Base-by-base conservation (phyloP, 495 filamentous ascomycete genomes). In the Penicillium simplicissimum region DNA sequence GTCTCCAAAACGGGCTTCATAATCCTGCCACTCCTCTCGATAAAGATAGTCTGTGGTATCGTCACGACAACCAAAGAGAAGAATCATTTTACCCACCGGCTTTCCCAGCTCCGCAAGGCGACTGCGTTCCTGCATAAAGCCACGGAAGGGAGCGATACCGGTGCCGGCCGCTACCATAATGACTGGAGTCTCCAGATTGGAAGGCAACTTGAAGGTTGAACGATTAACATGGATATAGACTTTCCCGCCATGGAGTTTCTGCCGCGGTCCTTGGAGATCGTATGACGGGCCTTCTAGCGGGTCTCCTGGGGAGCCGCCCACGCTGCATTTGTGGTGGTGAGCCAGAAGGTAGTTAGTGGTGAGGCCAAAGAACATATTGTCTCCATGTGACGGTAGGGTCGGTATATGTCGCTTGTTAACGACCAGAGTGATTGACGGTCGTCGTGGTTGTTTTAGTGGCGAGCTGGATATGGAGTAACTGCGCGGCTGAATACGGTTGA, bases 1-100 rank as follows among this genome's bases (percentile, higher is more conserved):
- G 51, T 66, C 84, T 73, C 84, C 84, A 88, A 49, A 55, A 59
- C 1, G 72, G 69, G 25, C 25, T 28, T 28, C 25, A 28, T 28
- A 28, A 28, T 28, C 25, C 55, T 64, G 49, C 43, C 70, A 58
- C 40, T 71, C 70, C 1, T 67, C 59, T 15, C 52, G 31, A 59
- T 75, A 75, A 15, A 75, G 43, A 49, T 59, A 72, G 57, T 75
- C 72, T 28, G 25, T 28, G 19, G 63, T 42, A 8, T 70, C 31
- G 37, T 59, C 19, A 9, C 71, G 67, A 55, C 70, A 73, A 21
- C 73, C 73, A 57, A 71, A 71, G 59, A 71, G 73, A 0, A 76
- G 65, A 10, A 68, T 21, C 52, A 66, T 66, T 10, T 34, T 28
- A 14, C 63, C 73, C 13, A 69, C 56, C 10, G 58, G 42, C 31